Base-by-base conservation (phyloP, 2,329 filamentous ascomycete genomes). In the Exophiala spinifera region DNA sequence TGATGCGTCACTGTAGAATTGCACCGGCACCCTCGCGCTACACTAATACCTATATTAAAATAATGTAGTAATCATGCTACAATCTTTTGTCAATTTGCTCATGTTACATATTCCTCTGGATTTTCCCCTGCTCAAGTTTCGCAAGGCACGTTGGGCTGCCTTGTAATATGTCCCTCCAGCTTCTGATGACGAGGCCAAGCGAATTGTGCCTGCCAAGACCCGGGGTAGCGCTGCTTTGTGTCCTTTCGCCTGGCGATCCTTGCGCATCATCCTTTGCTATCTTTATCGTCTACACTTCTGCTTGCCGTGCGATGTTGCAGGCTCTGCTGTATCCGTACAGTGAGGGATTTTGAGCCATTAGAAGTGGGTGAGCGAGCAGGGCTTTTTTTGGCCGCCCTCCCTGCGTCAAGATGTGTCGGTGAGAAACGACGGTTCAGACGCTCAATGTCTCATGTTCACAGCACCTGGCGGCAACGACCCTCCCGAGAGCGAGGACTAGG, bases 141-240 rank as follows among this genome's bases (percentile, higher is more conserved):
- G 13, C 19, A 14, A 45, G 21, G 33, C 28, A 31, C 28, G 28
- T 31, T 10, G 11, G 28, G 28, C 28, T 31, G 28, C 36, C 15
- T 39, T 15, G 36, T 39, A n/a, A n/a, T n/a, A 15, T n/a, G 7
- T 39, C 23, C 23, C 7, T 25, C 3, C 23, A 25, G 28, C 6
- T 31, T 39, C 4, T 10, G 17, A 39, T 39, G 36, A 39, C 36
- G 36, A 39, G 17, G 36, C 36, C 36, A 39, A 39, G 42, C n/a
- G 14, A 4, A 15, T 31, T 21, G 54, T 47, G 13, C 50, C 49
- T 57, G 55, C 55, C 55, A 57, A 57, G 55, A 57, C 52, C 55
- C 21, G 55, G 51, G 51, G 51, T 19, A 43, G 21, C 15, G n/a
- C 13, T 39, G 2, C 11, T 39, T n/a, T n/a, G 36, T 39, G 36